Conservation (phyloP, 805 yeast species). For the Kazachstania martiniae region DNA sequence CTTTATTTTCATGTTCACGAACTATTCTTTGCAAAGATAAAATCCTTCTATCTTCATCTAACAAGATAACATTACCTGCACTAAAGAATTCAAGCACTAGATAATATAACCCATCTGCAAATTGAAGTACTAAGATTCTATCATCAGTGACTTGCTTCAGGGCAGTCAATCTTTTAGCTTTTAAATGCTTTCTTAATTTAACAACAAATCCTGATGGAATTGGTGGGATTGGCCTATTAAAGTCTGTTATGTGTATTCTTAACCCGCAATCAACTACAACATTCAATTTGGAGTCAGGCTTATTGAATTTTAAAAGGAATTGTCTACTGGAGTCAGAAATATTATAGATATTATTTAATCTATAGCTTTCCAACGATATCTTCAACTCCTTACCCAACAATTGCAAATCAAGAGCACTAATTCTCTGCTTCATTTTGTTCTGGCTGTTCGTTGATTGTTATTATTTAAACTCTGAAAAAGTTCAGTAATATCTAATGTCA, state of each 20-base stretch:
- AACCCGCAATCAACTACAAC: conserved; percentile 81
- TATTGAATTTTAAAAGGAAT: conserved; percentile 66
- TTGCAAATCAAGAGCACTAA: conserved; percentile 73
- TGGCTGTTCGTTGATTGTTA: too few species aligned
- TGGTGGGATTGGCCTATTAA: conserved; percentile 68
- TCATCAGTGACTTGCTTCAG: conserved; percentile 70
- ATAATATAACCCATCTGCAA: conserved; percentile 70
- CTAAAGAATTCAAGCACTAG: conserved; percentile 87
- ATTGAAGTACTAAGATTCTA: conserved; percentile 72
- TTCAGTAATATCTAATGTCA: too few species aligned
- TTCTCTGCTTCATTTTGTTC: conserved; percentile 68
- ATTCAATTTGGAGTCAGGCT: conserved; percentile 71
- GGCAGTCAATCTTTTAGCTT: conserved; percentile 63
- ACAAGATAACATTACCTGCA: conserved; percentile 79
- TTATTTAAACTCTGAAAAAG: too few species aligned
- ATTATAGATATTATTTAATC: conserved; percentile 81
- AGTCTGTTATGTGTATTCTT: conserved; percentile 67
- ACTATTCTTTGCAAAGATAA: conserved; percentile 70
- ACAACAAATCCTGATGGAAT: conserved; percentile 79
- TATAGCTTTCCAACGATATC: conserved; percentile 43
- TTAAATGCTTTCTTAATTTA: conserved; percentile 78
- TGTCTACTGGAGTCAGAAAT: conserved; percentile 61
- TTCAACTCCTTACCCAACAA: conserved; percentile 59
- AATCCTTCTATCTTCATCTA: conserved; percentile 60
- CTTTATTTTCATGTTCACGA: conserved; percentile 57